phyloP scores from a whole-genome alignment of 176 grass and related monocot genomes.

The Alloteropsis semialata region DNA sequence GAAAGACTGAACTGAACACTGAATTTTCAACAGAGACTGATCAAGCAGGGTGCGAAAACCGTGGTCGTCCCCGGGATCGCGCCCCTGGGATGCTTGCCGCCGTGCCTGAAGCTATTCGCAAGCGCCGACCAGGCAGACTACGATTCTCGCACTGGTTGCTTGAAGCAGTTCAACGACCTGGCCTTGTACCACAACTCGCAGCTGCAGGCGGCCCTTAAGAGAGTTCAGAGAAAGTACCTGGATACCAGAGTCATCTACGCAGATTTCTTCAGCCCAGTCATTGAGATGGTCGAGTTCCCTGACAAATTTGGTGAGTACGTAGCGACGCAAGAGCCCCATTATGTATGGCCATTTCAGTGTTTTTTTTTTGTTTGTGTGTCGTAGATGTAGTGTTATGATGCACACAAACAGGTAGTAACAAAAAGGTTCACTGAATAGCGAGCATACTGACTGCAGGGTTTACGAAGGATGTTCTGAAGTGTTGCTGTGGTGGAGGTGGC shows the following conservation, averaged over 20 bases:
- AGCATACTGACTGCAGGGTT: slow-evolving; percentile 28
- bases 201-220: slow-evolving; percentile 5
- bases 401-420: too few species aligned
- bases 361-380: too few species aligned
- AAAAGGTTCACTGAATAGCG: background rate
- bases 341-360: background rate
- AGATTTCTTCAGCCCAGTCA: slow-evolving; percentile 42
- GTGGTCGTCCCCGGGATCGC: slow-evolving; percentile 58
- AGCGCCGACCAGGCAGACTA: slow-evolving; percentile 24
- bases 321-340: too few species aligned
- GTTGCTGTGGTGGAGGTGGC: slow-evolving; percentile 47
- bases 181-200: slow-evolving; percentile 48
- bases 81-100: slow-evolving; percentile 49
- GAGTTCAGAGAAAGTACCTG: background rate
- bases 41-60: slow-evolving; percentile 42
- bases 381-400: too few species aligned
- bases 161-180: slow-evolving; percentile 46
- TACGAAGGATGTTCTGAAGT: slow-evolving; percentile 24
- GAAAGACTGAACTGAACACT: too few species aligned
- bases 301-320: background rate
- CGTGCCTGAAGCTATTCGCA: background rate
- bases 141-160: slow-evolving; percentile 43
- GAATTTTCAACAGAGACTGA: slow-evolving; percentile 1
- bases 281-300: slow-evolving; percentile 25
- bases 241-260: slow-evolving; percentile 35